Evolutionary conservation across 495 filamentous ascomycete species (phyloP).

Genomic region (Aspergillus kassunensis): DNA sequence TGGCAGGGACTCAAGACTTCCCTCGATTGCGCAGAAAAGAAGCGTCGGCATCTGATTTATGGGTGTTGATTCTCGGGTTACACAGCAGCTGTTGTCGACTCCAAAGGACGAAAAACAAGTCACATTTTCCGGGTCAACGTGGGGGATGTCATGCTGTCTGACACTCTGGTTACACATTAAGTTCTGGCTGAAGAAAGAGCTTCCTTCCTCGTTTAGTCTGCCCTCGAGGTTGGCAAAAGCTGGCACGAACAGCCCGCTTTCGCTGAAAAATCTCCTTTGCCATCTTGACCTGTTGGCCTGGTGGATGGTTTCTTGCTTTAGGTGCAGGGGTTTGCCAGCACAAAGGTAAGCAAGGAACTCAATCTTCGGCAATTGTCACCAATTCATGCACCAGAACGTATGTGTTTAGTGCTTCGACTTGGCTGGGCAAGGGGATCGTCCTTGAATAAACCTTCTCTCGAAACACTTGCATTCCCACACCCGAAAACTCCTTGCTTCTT

Average conservation of each 20-base stretch:
- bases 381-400: background rate
- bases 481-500: slow-evolving; percentile 7
- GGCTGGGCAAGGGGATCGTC: background rate
- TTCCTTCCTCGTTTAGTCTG: too few species aligned
- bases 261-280: background rate
- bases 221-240: background rate
- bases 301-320: background rate
- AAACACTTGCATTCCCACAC: slow-evolving; percentile 8
- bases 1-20: too few species aligned
- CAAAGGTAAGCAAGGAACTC: slow-evolving; percentile 1
- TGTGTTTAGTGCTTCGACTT: background rate
- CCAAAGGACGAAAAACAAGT: background rate
- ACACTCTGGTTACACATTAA: background rate
- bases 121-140: background rate
- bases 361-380: background rate
- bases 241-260: background rate
- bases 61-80: background rate
- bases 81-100: slow-evolving; percentile 1
- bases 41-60: slow-evolving; percentile 4
- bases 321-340: background rate
- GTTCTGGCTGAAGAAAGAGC: background rate
- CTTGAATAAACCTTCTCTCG: background rate
- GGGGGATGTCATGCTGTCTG: background rate
- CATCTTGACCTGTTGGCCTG: too few species aligned
- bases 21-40: slow-evolving; percentile 1